These are phyloP conservation scores for Solanum chacoense DNA, from an alignment of 305 asterid species.

Conservation along the genomic window DNA sequence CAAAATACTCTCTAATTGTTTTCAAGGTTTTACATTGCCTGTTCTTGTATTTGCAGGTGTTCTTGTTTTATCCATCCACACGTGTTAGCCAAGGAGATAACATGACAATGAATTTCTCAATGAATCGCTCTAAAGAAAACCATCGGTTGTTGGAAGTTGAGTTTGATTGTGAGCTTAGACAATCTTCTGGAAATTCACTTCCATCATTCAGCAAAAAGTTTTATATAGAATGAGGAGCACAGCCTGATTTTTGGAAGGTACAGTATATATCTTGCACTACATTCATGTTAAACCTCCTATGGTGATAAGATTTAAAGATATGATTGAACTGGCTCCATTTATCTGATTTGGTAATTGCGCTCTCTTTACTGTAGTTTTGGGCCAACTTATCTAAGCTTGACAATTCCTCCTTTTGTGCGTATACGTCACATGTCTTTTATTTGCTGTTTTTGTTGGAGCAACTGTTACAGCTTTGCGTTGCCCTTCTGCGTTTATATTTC, in stretches of 20 bases:
- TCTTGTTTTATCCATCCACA: slow-evolving; percentile 58
- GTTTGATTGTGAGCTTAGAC: slow-evolving; percentile 42
- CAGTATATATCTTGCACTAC: background rate
- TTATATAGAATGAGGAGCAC: slow-evolving; percentile 49
- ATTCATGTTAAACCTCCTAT: background rate
- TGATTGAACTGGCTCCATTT: background rate
- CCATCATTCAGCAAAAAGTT: slow-evolving; percentile 40
- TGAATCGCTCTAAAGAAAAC: slow-evolving; percentile 69
- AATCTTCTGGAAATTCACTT: slow-evolving; percentile 32
- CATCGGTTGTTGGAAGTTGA: slow-evolving; percentile 85
- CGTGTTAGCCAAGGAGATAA: slow-evolving; percentile 38
- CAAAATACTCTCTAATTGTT: background rate
- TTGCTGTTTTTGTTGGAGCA: background rate
- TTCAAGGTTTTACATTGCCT: background rate
- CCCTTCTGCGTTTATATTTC: background rate
- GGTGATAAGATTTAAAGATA: background rate
- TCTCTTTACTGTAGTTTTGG: background rate
- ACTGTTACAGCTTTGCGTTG: background rate
- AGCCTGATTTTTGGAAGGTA: background rate
- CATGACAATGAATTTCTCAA: slow-evolving; percentile 33
- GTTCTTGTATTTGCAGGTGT: slow-evolving; percentile 39
- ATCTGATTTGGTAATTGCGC: background rate
- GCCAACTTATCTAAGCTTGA: background rate
- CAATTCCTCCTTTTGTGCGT: background rate
- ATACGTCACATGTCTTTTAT: background rate